These are phyloP conservation scores for Nakazawaea wickerhamii DNA, from an alignment of 805 yeast species.

Conservation along the genomic window DNA sequence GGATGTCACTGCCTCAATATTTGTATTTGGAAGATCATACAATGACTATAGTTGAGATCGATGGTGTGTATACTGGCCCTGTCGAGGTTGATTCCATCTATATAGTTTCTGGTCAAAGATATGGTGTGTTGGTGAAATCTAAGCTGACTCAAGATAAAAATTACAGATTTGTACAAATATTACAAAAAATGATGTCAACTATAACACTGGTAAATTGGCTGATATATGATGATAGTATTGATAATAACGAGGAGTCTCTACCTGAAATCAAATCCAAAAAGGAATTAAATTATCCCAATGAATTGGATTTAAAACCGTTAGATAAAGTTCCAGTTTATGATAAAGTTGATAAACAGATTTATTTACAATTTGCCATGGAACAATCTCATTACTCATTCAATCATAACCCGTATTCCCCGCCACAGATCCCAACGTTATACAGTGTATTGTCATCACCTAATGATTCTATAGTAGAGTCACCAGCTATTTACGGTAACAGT, in stretches of 20 bases:
- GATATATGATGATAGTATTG: constrained; percentile 20
- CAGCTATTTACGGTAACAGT: constrained; percentile 33
- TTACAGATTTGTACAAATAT: constrained; percentile 32
- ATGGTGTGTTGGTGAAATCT: constrained; percentile 35
- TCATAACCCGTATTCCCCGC: constrained; percentile 31
- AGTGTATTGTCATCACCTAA: constrained; percentile 32
- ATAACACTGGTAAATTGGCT: constrained; percentile 30
- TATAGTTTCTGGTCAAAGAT: constrained; percentile 35
- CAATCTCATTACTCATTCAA: constrained; percentile 37
- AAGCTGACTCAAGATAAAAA: constrained; percentile 27
- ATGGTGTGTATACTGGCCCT: constrained; percentile 52
- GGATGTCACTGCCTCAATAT: constrained; percentile 53
- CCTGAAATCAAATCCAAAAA: constrained; percentile 27
- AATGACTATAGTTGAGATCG: constrained; percentile 50
- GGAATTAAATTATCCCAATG: constrained; percentile 26
- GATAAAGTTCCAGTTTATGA: constrained; percentile 17
- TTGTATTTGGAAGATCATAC: constrained; percentile 46
- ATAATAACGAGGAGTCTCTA: constrained; percentile 26
- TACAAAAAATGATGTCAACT: constrained; percentile 39
- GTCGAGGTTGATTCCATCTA: constrained; percentile 40
- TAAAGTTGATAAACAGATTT: constrained; percentile 25
- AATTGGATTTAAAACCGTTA: constrained; percentile 30
- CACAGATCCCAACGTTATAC: constrained; percentile 39
- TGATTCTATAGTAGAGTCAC: constrained; percentile 24
- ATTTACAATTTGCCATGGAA: constrained; percentile 35